phyloP scores from a whole-genome alignment of 2,329 filamentous ascomycete species.

The Pseudogymnoascus sp. region DNA sequence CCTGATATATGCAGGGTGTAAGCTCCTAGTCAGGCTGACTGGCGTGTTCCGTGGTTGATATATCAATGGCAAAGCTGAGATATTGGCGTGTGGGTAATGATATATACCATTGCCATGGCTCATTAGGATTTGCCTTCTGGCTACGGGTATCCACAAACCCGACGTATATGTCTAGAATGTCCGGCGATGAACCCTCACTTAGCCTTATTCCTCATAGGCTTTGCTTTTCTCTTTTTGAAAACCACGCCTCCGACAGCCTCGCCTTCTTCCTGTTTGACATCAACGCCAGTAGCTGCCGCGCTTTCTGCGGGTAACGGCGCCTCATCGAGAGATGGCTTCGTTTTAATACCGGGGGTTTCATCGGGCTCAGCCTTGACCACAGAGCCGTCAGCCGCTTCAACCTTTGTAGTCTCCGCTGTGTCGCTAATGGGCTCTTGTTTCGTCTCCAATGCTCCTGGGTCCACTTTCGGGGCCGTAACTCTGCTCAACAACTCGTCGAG shows the following conservation, averaged over 20 bases:
- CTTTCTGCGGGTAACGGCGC: constrained; percentile 38
- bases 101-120: not conserved
- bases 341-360: constrained; percentile 18
- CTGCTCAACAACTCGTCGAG: constrained; percentile 33
- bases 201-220: constrained; percentile 53
- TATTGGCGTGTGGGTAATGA: not conserved
- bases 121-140: not conserved
- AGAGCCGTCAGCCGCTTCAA: not conserved
- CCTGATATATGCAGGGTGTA: not conserved
- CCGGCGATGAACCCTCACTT: not conserved
- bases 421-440: constrained; percentile 10
- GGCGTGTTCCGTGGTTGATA: not conserved
- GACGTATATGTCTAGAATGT: not conserved
- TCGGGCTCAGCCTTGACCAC: not conserved
- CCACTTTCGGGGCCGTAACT: constrained; percentile 23
- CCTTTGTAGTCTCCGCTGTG: not conserved
- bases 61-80: not conserved
- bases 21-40: not conserved
- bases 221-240: constrained; percentile 74
- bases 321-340: constrained; percentile 25
- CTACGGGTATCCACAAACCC: not conserved
- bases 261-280: constrained; percentile 25
- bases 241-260: constrained; percentile 43
- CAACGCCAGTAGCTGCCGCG: constrained; percentile 38
- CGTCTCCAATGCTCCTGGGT: constrained; percentile 17